Conservation (phyloP, 2,329 filamentous ascomycete genomes). For the Mollisiaceae sp. region DNA sequence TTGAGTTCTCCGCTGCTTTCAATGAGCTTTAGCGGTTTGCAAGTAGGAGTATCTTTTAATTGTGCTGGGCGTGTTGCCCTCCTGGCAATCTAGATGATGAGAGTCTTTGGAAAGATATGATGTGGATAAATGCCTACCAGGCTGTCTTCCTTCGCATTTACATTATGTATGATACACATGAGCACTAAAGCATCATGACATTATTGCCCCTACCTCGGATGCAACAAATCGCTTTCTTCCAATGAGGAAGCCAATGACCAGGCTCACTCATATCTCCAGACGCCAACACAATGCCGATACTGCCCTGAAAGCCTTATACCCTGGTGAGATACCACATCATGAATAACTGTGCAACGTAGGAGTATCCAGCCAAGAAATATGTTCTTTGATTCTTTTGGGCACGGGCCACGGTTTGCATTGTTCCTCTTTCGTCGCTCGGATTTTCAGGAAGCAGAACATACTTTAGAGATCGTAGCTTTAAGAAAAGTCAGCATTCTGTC, state of each 20-base stretch:
- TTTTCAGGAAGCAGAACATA: slow-evolving; percentile 94
- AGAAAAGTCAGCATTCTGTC: slow-evolving; percentile 19
- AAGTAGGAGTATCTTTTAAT: no score
- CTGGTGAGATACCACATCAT: slow-evolving; percentile 85
- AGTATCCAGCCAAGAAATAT: slow-evolving; percentile 92
- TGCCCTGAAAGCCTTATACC: slow-evolving; percentile 26
- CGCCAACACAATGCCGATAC: slow-evolving; percentile 33
- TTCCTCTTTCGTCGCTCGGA: slow-evolving; percentile 63
- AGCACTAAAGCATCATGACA: background rate
- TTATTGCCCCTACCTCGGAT: background rate
- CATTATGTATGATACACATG: slow-evolving; percentile 9
- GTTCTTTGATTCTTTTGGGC: slow-evolving; percentile 87
- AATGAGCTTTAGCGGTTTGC: no score
- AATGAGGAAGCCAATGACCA: background rate
- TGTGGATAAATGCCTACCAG: background rate
- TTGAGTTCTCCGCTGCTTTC: no score
- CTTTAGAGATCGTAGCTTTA: slow-evolving; percentile 87
- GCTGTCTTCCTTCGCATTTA: slow-evolving; percentile 1
- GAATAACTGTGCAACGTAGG: slow-evolving; percentile 89
- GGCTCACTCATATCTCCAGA: slow-evolving; percentile 18
- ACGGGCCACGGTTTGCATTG: slow-evolving; percentile 75
- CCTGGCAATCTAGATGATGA: background rate
- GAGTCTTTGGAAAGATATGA: background rate
- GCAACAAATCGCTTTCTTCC: background rate
- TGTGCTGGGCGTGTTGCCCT: background rate